A percentile compares a stretch with the other conserved stretches of the same genome.
These are phyloP conservation scores for Cytidiella melzeri DNA, from an alignment of 768 basidiomycete genomes.

Conservation along the genomic window DNA sequence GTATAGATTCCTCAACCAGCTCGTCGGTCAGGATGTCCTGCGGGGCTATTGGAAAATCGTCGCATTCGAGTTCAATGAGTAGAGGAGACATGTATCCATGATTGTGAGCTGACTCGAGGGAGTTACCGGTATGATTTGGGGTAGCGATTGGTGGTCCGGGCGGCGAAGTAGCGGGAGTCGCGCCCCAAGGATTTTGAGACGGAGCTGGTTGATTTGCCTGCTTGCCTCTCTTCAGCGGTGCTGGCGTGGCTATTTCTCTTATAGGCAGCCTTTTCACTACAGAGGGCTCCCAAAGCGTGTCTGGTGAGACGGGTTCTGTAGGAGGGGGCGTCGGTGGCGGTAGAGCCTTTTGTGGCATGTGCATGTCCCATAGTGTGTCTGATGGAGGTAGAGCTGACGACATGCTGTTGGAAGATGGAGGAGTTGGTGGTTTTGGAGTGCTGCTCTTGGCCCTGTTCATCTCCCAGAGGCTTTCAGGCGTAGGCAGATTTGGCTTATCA, in stretches of 20 bases:
- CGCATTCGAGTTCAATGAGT: slow-evolving; percentile 10
- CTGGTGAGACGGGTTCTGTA: background rate
- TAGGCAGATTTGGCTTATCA: background rate
- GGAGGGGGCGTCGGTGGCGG: background rate
- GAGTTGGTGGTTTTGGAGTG: background rate
- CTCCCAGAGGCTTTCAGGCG: slow-evolving; percentile 5
- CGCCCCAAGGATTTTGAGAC: background rate
- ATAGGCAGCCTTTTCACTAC: background rate
- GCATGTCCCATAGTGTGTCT: slow-evolving; percentile 3
- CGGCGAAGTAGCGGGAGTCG: background rate
- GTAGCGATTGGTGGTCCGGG: background rate
- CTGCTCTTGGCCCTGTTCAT: background rate
- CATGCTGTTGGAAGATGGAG: background rate
- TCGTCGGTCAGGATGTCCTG: slow-evolving; percentile 6
- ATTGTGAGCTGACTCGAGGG: background rate
- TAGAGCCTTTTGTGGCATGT: background rate
- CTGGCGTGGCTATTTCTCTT: background rate
- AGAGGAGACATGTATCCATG: slow-evolving; percentile 10
- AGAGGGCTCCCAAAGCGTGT: slow-evolving; percentile 1
- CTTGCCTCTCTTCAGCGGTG: background rate
- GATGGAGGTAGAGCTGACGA: background rate
- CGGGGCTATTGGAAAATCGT: background rate
- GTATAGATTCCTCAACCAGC: slow-evolving; percentile 21
- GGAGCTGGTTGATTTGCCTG: background rate
- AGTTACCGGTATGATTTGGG: slow-evolving; percentile 1